Percentiles rank a stretch among this genome's conserved stretches.
These are phyloP conservation scores for Salix exigua DNA, from an alignment of 345 rosid genomes.

Conservation along the genomic window DNA sequence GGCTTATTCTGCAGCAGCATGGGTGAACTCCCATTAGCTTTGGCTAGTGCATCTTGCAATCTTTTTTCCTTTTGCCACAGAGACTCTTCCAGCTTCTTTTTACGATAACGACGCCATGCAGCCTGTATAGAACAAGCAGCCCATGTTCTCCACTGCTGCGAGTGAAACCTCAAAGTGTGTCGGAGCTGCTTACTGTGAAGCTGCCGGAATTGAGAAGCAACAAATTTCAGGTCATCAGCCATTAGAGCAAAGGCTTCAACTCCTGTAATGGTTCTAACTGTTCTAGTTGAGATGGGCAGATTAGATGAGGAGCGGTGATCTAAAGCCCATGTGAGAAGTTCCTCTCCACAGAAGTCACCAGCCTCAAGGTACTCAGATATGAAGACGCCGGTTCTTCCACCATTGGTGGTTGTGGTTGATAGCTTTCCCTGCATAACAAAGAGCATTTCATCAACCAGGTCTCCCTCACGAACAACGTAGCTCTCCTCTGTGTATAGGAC, in stretches of 20 bases:
- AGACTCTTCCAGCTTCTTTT: conserved; percentile 73
- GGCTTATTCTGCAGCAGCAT: conserved; percentile 83
- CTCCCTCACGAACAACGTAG: conserved; percentile 83
- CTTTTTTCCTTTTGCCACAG: conserved; percentile 63
- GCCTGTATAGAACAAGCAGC: conserved; percentile 92
- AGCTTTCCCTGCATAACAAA: conserved; percentile 91
- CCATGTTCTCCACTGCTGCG: conserved; percentile 92
- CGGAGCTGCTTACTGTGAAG: conserved; percentile 87
- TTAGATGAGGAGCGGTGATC: conserved; percentile 75
- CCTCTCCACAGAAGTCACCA: conserved; percentile 91
- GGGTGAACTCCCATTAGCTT: conserved; percentile 58
- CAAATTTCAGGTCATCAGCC: conserved; percentile 82
- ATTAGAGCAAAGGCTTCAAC: conserved; percentile 88
- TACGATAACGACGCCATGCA: conserved; percentile 69
- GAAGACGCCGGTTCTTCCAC: conserved; percentile 80
- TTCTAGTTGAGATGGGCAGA: conserved; percentile 85
- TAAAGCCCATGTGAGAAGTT: conserved; percentile 87
- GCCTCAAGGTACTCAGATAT: conserved; percentile 68
- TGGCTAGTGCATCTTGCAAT: conserved; percentile 70
- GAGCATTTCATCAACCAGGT: conserved; percentile 86
- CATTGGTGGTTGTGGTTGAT: conserved; percentile 60
- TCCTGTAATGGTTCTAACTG: conserved; percentile 60
- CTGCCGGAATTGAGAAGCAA: conserved; percentile 79
- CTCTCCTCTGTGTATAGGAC: conserved; percentile 80
- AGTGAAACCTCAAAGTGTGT: conserved; percentile 76